Percentiles rank a stretch among this genome's conserved stretches.
phyloP scores from a whole-genome alignment of 192 early-diverging fungal species.

The Podila epigama region DNA sequence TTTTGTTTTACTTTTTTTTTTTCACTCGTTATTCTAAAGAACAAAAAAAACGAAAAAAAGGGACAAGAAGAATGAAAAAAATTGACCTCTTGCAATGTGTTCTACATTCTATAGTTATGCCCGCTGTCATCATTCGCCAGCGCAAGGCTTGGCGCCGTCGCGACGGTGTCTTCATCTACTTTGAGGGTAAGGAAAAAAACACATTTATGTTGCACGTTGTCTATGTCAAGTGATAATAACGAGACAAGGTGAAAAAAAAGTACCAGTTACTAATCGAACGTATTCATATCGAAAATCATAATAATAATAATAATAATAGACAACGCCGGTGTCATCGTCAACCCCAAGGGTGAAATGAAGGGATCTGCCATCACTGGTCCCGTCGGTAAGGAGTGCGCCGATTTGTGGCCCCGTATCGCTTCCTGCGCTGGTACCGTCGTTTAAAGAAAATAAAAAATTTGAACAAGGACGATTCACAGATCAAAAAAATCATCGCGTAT shows the following conservation, averaged over 20 bases:
- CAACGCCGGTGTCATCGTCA: slow-evolving; percentile 99
- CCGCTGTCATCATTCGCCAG: slow-evolving; percentile 99
- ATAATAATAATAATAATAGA: no score
- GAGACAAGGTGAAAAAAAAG: no score
- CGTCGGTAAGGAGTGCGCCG: slow-evolving; percentile 99
- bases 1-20: background rate
- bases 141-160: slow-evolving; percentile 98
- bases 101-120: slow-evolving; percentile 75
- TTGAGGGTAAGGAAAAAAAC: slow-evolving; percentile 70
- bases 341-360: slow-evolving; percentile 99
- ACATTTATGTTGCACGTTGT: background rate
- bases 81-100: slow-evolving; percentile 3
- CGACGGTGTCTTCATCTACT: slow-evolving; percentile 99
- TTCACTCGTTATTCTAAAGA: background rate
- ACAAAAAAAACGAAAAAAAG: no score
- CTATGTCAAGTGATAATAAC: no score
- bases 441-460: no score
- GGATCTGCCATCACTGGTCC: slow-evolving; percentile 99
- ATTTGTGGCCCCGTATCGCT: slow-evolving; percentile 99
- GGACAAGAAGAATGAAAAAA: background rate
- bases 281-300: no score
- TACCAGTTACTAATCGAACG: no score
- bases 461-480: no score
- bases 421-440: slow-evolving; percentile 87
- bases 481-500: no score